Percentiles rank a stretch among this genome's conserved stretches.
Conservation (phyloP, 345 rosid genomes). For the Moringa oleifera region DNA sequence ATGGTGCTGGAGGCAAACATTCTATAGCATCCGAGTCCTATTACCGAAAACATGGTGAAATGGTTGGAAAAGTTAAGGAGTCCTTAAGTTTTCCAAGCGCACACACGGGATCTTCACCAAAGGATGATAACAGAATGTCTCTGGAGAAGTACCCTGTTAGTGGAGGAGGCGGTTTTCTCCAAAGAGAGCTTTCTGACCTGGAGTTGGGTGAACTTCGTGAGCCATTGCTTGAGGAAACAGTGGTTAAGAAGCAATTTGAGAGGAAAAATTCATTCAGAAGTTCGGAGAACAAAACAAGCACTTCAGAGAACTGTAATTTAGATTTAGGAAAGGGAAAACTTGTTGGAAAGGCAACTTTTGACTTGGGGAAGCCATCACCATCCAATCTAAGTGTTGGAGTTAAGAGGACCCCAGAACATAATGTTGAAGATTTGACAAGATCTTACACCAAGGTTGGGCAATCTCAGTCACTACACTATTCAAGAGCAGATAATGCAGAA, state of each 20-base stretch:
- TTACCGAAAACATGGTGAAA: slow-evolving; percentile 42
- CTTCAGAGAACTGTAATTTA: slow-evolving; percentile 46
- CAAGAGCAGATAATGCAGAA: slow-evolving; percentile 41
- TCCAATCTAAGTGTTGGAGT: slow-evolving; percentile 33
- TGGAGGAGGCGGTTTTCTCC: slow-evolving; percentile 55
- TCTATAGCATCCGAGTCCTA: slow-evolving; percentile 40
- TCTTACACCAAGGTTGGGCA: slow-evolving; percentile 34
- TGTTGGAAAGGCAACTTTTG: slow-evolving; percentile 41
- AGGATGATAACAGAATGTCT: slow-evolving; percentile 31
- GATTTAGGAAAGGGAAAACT: slow-evolving; percentile 54
- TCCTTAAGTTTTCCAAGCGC: slow-evolving; percentile 37
- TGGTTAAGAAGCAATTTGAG: slow-evolving; percentile 46
- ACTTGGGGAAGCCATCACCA: slow-evolving; percentile 48
- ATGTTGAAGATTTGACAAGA: slow-evolving; percentile 44
- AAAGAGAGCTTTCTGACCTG: slow-evolving; percentile 72
- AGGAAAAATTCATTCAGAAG: slow-evolving; percentile 56
- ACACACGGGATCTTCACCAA: slow-evolving; percentile 40
- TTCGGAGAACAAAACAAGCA: slow-evolving; percentile 47
- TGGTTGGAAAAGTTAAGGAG: slow-evolving; percentile 48
- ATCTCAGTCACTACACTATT: slow-evolving; percentile 43
- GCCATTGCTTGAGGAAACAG: slow-evolving; percentile 49
- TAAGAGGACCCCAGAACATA: slow-evolving; percentile 47
- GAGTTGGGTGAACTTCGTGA: slow-evolving; percentile 95
- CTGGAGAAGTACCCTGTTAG: slow-evolving; percentile 31
- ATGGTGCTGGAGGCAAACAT: slow-evolving; percentile 46